These are phyloP conservation scores for Exophiala spinifera DNA, from an alignment of 2,329 filamentous ascomycete species.

Conservation along the genomic window DNA sequence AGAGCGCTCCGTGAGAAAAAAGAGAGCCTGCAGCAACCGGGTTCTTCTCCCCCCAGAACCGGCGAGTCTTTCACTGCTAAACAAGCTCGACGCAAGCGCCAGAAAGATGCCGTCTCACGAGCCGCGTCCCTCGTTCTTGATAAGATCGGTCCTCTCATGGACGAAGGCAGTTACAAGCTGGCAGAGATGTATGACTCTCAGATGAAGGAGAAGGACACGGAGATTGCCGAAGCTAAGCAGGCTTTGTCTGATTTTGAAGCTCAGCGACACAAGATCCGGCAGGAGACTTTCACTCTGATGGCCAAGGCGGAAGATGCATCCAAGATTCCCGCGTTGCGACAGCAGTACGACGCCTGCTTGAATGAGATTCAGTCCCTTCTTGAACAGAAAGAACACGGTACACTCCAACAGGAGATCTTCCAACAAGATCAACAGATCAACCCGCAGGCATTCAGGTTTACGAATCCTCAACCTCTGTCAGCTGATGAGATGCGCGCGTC, in stretches of 20 bases:
- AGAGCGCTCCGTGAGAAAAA: conserved; percentile 54
- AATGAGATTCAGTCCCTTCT: conserved; percentile 42
- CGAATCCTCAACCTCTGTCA: conserved; percentile 20
- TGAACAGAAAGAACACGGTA: conserved; percentile 42
- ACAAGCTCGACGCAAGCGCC: conserved; percentile 24
- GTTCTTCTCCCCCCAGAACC: conserved; percentile 61
- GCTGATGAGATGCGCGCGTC: conserved; percentile 36
- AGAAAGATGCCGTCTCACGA: conserved; percentile 49
- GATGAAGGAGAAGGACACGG: conserved; percentile 41
- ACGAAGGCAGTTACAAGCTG: conserved; percentile 70
- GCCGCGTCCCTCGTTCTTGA: conserved; percentile 68
- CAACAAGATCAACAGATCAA: conserved; percentile 29
- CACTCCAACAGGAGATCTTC: conserved; percentile 33
- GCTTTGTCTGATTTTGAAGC: conserved; percentile 44
- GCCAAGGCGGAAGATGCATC: conserved; percentile 39
- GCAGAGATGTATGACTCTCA: conserved; percentile 46
- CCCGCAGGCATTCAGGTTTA: conserved; percentile 31
- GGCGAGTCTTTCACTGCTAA: conserved; percentile 28
- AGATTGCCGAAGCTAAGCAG: conserved; percentile 65
- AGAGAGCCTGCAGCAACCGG: conserved; percentile 45
- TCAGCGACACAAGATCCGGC: conserved; percentile 44
- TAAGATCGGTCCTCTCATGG: conserved; percentile 65
- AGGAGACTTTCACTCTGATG: conserved; percentile 37
- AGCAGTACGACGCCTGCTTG: conserved; percentile 39
- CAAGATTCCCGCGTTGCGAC: conserved; percentile 36